A percentile compares a stretch with the other conserved stretches of the same genome.
Evolutionary conservation across 306 rosid species (phyloP).

Genomic region (Arachis stenosperma): DNA sequence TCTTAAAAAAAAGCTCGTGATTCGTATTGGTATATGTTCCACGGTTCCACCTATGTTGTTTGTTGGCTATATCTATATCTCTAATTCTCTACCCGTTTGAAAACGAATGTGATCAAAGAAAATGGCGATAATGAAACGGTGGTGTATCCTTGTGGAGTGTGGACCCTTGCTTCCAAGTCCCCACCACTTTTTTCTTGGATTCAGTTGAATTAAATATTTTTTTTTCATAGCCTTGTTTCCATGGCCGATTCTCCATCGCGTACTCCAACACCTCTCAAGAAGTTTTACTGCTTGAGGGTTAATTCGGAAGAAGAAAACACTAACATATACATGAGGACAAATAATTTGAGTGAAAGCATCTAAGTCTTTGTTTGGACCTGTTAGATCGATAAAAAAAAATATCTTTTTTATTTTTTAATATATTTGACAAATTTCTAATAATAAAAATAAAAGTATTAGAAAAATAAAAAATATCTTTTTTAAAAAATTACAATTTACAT

Average conservation of each 20-base stretch:
- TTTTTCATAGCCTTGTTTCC: constrained; percentile 24
- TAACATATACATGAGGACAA: not conserved
- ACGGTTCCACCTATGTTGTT: constrained; percentile 29
- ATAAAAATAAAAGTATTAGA: too few species aligned
- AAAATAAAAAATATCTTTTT: too few species aligned
- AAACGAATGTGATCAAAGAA: constrained; percentile 20
- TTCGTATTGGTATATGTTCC: not conserved
- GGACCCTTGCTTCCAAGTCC: constrained; percentile 26
- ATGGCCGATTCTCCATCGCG: not conserved
- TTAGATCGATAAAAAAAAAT: too few species aligned
- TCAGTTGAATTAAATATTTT: too few species aligned
- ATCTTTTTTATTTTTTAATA: too few species aligned
- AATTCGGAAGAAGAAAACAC: not conserved
- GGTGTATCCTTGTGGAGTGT: constrained; percentile 17
- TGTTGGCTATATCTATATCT: constrained; percentile 23
- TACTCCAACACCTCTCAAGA: not conserved
- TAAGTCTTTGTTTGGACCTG: too few species aligned
- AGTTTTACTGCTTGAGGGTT: constrained; percentile 12
- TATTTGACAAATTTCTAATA: too few species aligned
- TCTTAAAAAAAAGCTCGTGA: too few species aligned
- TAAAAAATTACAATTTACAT: too few species aligned
- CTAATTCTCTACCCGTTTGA: constrained; percentile 12
- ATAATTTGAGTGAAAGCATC: not conserved
- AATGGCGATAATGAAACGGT: not conserved
- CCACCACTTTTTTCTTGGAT: not conserved